Evolutionary conservation across 768 basidiomycete genomes (phyloP).

Genomic region (Leccinum barrowsii): DNA sequence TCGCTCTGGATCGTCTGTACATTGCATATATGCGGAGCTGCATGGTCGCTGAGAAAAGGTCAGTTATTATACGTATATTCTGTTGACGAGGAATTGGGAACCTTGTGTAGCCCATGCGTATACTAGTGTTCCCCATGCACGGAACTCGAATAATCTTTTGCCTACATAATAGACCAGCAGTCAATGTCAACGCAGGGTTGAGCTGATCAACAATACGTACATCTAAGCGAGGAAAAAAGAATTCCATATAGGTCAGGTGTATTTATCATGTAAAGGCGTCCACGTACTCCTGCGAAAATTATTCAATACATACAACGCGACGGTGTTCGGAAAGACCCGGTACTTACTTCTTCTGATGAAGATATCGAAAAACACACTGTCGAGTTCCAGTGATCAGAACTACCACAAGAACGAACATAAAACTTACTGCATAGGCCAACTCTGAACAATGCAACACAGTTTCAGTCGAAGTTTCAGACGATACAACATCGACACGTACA

Average conservation of each 20-base stretch:
- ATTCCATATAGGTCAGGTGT: neutral
- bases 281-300: conserved; percentile 23
- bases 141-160: conserved; percentile 27
- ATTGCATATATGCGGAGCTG: conserved; percentile 33
- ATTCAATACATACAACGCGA: conserved; percentile 2
- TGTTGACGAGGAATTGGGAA: neutral
- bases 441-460: conserved; percentile 3
- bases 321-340: neutral
- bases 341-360: conserved; percentile 18
- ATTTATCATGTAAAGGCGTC: neutral
- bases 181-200: neutral
- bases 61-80: neutral
- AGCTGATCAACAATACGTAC: conserved; percentile 8
- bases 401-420: neutral
- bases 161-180: conserved; percentile 8
- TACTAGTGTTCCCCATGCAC: conserved; percentile 31
- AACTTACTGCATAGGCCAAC: conserved; percentile 19
- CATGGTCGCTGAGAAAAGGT: conserved; percentile 25
- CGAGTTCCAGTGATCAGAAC: neutral
- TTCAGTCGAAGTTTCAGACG: neutral
- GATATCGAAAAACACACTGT: conserved; percentile 22
- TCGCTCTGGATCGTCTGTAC: conserved; percentile 25
- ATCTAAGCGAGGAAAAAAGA: conserved; percentile 10
- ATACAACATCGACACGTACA: conserved; percentile 15
- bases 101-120: conserved; percentile 33